Evolutionary conservation across 352 stramenopile species (phyloP).

Genomic region (Pythium phragmitis): DNA sequence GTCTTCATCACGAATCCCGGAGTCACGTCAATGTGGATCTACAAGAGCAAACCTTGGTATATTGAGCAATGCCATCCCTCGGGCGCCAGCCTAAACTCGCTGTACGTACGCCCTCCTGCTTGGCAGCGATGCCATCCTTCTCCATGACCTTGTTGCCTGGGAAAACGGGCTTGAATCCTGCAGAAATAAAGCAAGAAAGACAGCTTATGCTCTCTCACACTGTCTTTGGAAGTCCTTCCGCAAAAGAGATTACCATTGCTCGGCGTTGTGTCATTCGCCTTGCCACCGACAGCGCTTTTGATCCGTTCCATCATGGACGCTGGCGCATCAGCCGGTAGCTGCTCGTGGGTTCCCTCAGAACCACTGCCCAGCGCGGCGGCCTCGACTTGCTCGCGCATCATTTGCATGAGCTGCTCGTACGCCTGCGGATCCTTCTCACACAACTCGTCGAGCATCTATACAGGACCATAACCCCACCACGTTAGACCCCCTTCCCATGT

Average conservation of each 20-base stretch:
- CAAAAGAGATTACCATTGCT: neutral
- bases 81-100: too few species aligned
- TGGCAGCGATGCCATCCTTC: constrained; percentile 44
- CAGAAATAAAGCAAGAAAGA: too few species aligned
- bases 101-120: constrained; percentile 55
- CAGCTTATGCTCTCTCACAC: too few species aligned
- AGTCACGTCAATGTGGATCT: constrained; percentile 73
- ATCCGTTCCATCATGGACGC: constrained; percentile 58
- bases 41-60: neutral
- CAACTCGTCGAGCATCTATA: constrained; percentile 70
- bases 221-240: too few species aligned
- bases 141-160: constrained; percentile 77
- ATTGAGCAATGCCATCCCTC: neutral
- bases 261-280: neutral
- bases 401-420: constrained; percentile 62
- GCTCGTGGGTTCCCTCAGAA: neutral
- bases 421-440: constrained; percentile 63
- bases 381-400: constrained; percentile 63
- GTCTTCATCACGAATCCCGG: constrained; percentile 84
- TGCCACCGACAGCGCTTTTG: constrained; percentile 27
- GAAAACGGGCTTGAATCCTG: constrained; percentile 62
- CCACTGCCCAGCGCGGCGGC: constrained; percentile 18
- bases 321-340: neutral
- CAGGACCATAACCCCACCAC: neutral
- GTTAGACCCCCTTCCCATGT: neutral